Conservation (phyloP, 495 filamentous ascomycete genomes). For the Rostrohypoxylon terebratum region DNA sequence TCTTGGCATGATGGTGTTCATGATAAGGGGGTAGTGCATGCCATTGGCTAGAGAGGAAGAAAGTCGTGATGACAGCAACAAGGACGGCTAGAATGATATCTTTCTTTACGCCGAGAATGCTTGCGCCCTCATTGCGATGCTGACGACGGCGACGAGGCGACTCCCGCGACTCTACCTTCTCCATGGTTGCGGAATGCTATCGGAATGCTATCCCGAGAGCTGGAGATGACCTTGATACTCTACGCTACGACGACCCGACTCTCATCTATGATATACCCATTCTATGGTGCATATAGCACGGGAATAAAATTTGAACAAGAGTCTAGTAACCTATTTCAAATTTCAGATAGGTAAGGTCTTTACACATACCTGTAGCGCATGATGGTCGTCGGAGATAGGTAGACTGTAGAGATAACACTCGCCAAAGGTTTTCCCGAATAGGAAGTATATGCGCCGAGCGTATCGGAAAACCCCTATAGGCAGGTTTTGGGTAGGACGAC, state of each 20-base stretch:
- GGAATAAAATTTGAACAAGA: neutral
- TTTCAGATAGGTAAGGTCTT: neutral
- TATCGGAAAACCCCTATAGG: constrained; percentile 5
- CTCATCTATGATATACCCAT: constrained; percentile 16
- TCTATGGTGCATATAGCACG: neutral
- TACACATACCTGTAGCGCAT: neutral
- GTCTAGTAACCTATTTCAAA: neutral
- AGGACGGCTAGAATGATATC: constrained; percentile 23
- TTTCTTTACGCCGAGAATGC: constrained; percentile 19
- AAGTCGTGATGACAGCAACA: constrained; percentile 28
- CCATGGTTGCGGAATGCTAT: constrained; percentile 20
- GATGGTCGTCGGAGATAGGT: neutral
- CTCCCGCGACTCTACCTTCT: constrained; percentile 23
- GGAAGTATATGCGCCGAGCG: constrained; percentile 12
- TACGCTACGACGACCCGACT: neutral
- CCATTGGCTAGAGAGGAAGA: constrained; percentile 32
- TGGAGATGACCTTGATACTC: constrained; percentile 11
- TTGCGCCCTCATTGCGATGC: neutral
- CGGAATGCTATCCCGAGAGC: constrained; percentile 1
- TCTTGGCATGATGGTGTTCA: neutral
- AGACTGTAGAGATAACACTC: constrained; percentile 9
- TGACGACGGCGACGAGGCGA: constrained; percentile 6
- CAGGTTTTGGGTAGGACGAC: neutral
- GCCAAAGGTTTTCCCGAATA: constrained; percentile 20
- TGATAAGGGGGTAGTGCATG: constrained; percentile 1